Evolutionary conservation across 768 basidiomycete species (phyloP), one percentile per base, ranked within the genome.

Genomic region (Cystobasidium tubakii): DNA sequence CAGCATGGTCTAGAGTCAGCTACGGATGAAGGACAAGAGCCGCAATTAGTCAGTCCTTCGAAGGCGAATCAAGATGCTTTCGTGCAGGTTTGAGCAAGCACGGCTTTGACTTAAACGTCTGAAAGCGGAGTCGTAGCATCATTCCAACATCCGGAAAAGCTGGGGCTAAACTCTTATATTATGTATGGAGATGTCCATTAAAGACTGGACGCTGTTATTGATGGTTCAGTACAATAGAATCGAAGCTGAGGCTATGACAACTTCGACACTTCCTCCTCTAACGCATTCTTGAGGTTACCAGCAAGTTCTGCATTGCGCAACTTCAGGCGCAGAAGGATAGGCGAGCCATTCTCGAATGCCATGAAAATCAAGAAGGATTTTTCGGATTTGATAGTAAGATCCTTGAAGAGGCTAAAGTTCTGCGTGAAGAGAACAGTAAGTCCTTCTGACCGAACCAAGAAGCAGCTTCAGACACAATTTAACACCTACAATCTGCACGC

Each of bases 221-320:
- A 50, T 50, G 21, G 9, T 3, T 9, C 12, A 50, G 15, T 50
- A 50, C 46, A 50, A 50, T 9, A 42, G 15, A 21, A 50, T 15
- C 7, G 46, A 50, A 17, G n/a, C 46, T 62, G n/a, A 39, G 7
- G 39, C 36, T 36, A 65, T 10, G 23, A 4, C 17, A 42, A 36
- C 3, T 46, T 39, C 13, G 63, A 27, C 10, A 65, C 39, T 27
- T 65, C 66, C 1, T 60, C 75, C 0, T 74, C 75, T 33, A 79
- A 76, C 43, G 77, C 77, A 15, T 60, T 44, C 76, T 75, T 74
- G 74, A 79, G 77, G 65, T 71, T 65, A 12, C 74, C 71, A 4
- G 75, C 78, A 43, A 74, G 23, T 23, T 65, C 75, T 7, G 69
- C 53, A 60, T 60, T 71, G 31, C 55, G 29, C 27, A 71, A 29